Conservation (phyloP, 2,329 filamentous ascomycete genomes). For the Calonectria ilicicola region DNA sequence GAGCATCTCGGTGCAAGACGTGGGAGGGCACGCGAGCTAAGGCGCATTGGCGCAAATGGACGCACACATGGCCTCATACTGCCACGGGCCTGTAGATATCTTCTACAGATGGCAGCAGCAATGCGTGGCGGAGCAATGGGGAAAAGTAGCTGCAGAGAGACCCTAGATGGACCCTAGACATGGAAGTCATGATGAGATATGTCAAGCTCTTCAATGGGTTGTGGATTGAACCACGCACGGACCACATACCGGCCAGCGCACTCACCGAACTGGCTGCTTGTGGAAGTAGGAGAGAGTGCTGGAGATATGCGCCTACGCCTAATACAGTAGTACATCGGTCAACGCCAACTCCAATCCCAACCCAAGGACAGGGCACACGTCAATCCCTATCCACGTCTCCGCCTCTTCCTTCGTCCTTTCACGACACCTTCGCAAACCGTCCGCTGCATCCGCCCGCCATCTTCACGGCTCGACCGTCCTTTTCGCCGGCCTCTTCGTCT, state of each 20-base stretch:
- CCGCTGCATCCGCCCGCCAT: slow-evolving; percentile 22
- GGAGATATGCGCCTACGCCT: slow-evolving; percentile 24
- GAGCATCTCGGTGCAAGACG: slow-evolving; percentile 27
- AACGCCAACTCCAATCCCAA: slow-evolving; percentile 17
- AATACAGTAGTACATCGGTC: slow-evolving; percentile 14
- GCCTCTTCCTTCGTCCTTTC: slow-evolving; percentile 26
- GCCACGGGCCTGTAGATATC: slow-evolving; percentile 31
- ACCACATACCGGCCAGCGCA: slow-evolving; percentile 21
- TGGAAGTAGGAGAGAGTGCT: slow-evolving; percentile 33
- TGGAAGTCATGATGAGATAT: slow-evolving; percentile 43
- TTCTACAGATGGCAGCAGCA: slow-evolving; percentile 18
- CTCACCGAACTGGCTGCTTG: slow-evolving; percentile 27
- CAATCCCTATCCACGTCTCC: slow-evolving; percentile 28
- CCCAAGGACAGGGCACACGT: slow-evolving; percentile 27
- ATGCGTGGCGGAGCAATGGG: slow-evolving; percentile 4
- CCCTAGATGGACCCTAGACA: too few species aligned
- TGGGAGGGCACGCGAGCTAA: slow-evolving; percentile 38
- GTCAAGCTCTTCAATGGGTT: slow-evolving; percentile 35
- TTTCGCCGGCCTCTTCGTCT: slow-evolving; percentile 30
- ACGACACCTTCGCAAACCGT: slow-evolving; percentile 15
- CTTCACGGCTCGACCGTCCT: slow-evolving; percentile 12
- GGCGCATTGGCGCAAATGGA: slow-evolving; percentile 40
- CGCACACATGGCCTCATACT: slow-evolving; percentile 47
- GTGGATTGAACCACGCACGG: slow-evolving; percentile 32
- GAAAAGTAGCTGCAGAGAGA: slow-evolving; percentile 26